Percentiles rank a stretch among this genome's conserved stretches.
Conservation (phyloP, 495 filamentous ascomycete species). For the Clavariopsis aquatica region DNA sequence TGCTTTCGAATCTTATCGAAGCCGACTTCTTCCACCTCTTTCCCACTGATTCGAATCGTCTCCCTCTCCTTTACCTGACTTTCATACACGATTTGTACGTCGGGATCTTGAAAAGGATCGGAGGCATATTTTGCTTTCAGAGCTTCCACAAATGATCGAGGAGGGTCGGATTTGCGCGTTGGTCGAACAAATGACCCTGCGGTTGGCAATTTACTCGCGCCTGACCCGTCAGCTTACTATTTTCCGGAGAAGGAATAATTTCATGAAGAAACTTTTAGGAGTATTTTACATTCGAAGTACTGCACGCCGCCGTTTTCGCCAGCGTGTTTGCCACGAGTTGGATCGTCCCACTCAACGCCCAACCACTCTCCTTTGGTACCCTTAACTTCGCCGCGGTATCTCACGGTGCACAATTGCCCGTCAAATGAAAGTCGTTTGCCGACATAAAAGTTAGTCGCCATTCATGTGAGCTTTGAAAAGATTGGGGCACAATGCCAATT, state of each 20-base stretch:
- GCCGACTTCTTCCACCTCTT: conserved; percentile 90
- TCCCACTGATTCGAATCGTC: conserved; percentile 72
- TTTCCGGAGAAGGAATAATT: too few relatives aligned
- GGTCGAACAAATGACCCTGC: conserved; percentile 86
- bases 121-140: conserved; percentile 79
- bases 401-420: conserved; percentile 74
- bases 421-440: conserved; percentile 79
- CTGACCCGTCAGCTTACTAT: conserved; percentile 48
- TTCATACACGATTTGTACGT: conserved; percentile 35
- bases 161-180: conserved; percentile 64
- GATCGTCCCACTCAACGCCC: conserved; percentile 96
- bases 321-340: conserved; percentile 81
- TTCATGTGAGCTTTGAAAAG: neutral
- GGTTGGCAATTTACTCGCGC: conserved; percentile 63
- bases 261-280: too few relatives aligned
- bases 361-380: conserved; percentile 83
- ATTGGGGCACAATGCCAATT: too few relatives aligned
- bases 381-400: conserved; percentile 74
- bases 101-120: conserved; percentile 44
- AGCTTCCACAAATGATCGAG: conserved; percentile 74
- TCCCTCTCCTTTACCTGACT: conserved; percentile 19
- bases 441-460: conserved; percentile 43
- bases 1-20: conserved; percentile 88
- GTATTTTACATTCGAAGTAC: conserved; percentile 82
- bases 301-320: conserved; percentile 74